These are phyloP conservation scores for Sutorius australiensis DNA, from an alignment of 768 basidiomycete species.

Conservation along the genomic window DNA sequence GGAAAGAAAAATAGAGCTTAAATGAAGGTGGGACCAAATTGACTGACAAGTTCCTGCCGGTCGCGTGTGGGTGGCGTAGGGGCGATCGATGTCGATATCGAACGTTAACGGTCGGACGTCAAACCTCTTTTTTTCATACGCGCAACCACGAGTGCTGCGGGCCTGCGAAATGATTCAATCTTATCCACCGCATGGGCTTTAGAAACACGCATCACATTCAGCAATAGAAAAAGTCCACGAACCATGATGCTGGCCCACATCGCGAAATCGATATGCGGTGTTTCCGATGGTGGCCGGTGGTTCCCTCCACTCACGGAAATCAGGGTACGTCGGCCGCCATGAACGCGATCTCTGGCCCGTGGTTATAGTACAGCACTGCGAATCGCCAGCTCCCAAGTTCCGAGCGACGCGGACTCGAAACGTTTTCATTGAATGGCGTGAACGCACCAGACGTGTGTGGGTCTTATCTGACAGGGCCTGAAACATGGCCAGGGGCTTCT, in stretches of 20 bases:
- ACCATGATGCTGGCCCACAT: neutral
- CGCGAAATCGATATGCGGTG: slow-evolving; percentile 1
- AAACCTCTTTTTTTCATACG: slow-evolving; percentile 2
- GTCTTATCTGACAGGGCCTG: slow-evolving; percentile 8
- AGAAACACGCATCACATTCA: neutral
- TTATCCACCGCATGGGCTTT: slow-evolving; percentile 1
- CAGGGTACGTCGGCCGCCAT: slow-evolving; percentile 1
- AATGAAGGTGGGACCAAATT: neutral
- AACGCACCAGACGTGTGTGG: neutral
- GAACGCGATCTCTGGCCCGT: neutral
- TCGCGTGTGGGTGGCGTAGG: slow-evolving; percentile 3
- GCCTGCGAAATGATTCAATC: neutral
- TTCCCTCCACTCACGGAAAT: neutral
- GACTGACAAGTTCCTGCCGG: slow-evolving; percentile 2
- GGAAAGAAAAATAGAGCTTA: too few species aligned
- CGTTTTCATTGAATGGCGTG: neutral
- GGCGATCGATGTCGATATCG: neutral
- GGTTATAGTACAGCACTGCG: neutral
- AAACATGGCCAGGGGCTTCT: neutral
- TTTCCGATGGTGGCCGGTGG: neutral
- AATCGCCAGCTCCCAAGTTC: neutral
- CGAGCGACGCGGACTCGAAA: slow-evolving; percentile 2
- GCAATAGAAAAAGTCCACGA: neutral
- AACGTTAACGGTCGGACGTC: neutral
- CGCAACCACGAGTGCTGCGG: neutral